Evolutionary conservation across 169 alveolate species (phyloP).

Genomic region (Plasmodium chabaudi): DNA sequence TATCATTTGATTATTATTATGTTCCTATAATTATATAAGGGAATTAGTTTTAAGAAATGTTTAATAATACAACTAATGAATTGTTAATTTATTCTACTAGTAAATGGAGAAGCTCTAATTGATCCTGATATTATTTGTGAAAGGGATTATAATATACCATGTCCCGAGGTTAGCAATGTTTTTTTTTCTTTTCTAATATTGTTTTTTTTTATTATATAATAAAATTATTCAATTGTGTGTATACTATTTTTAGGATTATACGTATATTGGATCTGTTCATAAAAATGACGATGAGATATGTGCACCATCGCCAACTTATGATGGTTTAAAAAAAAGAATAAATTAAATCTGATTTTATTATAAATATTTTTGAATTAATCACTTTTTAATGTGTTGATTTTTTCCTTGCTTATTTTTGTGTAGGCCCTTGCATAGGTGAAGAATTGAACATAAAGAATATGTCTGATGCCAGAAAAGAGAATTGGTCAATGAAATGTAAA

Average conservation of each 20-base stretch:
- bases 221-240: background rate
- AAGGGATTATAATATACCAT: slow-evolving; percentile 82
- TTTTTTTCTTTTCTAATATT: slow-evolving; percentile 68
- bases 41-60: background rate
- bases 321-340: slow-evolving; percentile 39
- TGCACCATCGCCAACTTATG: slow-evolving; percentile 68
- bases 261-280: slow-evolving; percentile 55
- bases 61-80: background rate
- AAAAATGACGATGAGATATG: slow-evolving; percentile 51
- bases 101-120: slow-evolving; percentile 68
- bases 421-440: slow-evolving; percentile 86
- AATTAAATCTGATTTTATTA: slow-evolving; percentile 26
- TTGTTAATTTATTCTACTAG: slow-evolving; percentile 10
- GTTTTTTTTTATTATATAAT: background rate
- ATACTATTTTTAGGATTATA: slow-evolving; percentile 33
- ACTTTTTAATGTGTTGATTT: too few species aligned
- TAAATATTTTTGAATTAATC: background rate
- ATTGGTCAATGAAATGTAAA: slow-evolving; percentile 81
- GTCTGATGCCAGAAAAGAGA: slow-evolving; percentile 78
- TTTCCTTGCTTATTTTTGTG: background rate
- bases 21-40: background rate
- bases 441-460: slow-evolving; percentile 78
- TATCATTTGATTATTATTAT: background rate
- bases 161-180: slow-evolving; percentile 84
- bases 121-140: slow-evolving; percentile 81